Evolutionary conservation across 2,329 filamentous ascomycete species (phyloP), one percentile per base, ranked within the genome.

Genomic region (Arachnomyces sp.): DNA sequence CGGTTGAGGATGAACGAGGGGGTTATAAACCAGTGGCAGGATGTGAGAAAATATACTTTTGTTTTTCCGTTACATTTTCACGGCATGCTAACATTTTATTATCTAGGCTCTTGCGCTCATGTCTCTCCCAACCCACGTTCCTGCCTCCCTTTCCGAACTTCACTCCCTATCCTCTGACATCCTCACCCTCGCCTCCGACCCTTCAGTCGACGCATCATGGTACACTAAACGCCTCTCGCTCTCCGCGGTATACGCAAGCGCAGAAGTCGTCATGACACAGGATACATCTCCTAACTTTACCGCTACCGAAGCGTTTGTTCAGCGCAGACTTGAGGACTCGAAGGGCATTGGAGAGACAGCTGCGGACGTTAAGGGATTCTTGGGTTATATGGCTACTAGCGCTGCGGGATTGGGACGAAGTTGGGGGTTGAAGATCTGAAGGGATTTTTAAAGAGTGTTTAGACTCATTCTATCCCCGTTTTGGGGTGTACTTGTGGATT

Each of bases 221-320:
- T 98, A 98, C 53, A 80, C 79, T 2, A 83, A 82, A 58, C 72
- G 81, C 3, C 71, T 77, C 7, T 74, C 71, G 0, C 60, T 85
- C 16, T 72, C 76, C 1, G 72, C 73, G 2, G 71, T 84, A n/a
- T 86, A 84, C 56, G 86, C 86, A 38, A 78, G 81, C 28, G 76
- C 82, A 41, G 92, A 98, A 65, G 70, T 95, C 4, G 94, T 89
- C 65, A 95, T 96, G 88, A 95, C 88, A 15, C 88, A 83, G 43
- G 92, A 96, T 63, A 72, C 70, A 44, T 88, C 82, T 3, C 66
- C 73, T 0, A 77, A 76, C n/a, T 92, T 84, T 53, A 60, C 57
- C 7, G 84, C 89, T 47, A 96, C 92, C 3, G 80, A 81, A 49
- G 72, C 77, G 7, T 98, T 96, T 59, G 67, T 96, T 39, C 75